Evolutionary conservation across 106 monocot species (phyloP).

Genomic region (Dendrobium officinale): DNA sequence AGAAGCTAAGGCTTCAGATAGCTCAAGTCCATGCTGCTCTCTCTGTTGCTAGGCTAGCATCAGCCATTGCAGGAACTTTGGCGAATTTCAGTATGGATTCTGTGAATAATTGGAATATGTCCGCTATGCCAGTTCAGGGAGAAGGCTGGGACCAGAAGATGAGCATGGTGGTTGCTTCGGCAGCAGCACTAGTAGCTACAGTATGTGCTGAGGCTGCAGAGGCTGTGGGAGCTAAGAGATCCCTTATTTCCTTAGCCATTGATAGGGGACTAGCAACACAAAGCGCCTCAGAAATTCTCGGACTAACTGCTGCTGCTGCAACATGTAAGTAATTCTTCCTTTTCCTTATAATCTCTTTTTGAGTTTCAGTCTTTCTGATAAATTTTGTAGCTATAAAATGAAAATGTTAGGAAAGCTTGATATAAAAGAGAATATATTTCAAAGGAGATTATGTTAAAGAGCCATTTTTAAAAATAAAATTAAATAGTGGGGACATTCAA

Average conservation of each 20-base stretch:
- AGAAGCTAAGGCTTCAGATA: conserved; percentile 28
- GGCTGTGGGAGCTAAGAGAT: conserved; percentile 39
- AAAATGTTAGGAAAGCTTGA: neutral
- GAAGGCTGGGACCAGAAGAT: conserved; percentile 20
- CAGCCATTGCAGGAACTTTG: conserved; percentile 45
- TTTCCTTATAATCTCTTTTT: neutral
- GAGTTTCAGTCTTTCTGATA: neutral
- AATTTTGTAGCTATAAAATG: neutral
- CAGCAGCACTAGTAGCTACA: conserved; percentile 53
- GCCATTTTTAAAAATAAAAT: neutral
- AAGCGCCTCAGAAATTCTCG: conserved; percentile 34
- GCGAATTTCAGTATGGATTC: conserved; percentile 24
- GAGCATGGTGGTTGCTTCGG: conserved; percentile 44
- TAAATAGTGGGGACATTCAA: too few relatives aligned
- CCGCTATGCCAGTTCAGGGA: conserved; percentile 2
- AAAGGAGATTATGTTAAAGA: neutral
- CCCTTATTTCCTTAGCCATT: conserved; percentile 37
- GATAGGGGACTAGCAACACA: conserved; percentile 29
- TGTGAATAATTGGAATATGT: conserved; percentile 5
- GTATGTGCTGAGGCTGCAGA: conserved; percentile 75
- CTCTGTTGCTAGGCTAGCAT: conserved; percentile 53
- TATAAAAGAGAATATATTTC: neutral
- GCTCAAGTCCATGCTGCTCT: conserved; percentile 58
- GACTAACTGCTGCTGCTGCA: conserved; percentile 57
- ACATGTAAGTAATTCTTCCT: conserved; percentile 47